Evolutionary conservation across 2,329 filamentous ascomycete species (phyloP), one percentile per base, ranked within the genome.

Genomic region (Truncatella angustata): DNA sequence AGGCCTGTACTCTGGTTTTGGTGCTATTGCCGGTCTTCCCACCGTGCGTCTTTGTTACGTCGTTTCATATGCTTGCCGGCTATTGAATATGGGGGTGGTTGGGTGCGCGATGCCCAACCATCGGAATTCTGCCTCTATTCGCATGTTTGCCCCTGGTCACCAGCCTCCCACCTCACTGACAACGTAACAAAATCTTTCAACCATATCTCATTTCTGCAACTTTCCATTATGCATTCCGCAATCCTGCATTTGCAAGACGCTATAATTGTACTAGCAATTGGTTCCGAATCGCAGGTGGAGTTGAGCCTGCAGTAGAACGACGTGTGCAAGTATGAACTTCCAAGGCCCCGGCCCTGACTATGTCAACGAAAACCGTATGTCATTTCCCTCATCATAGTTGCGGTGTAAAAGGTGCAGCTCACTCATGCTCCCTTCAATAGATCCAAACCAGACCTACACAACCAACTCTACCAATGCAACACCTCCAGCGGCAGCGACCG

Each of bases 401-500:
- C 28, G 20, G 42, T 51, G 18, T 40, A 20, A 20, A 20, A 39
- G 16, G n/a, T 12, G 10, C 14, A 39, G 12, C 16, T 39, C 10
- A 39, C 36, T 39, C 20, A 24, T 16, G 21, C n/a, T 16, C 24
- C 20, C 18, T 32, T 30, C 5, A 26, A 46, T 40, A 67, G 63
- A 57, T 28, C 45, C 54, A 35, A 51, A 58, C 18, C 58, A 53
- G 30, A 46, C 49, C n/a, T 49, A 60, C 40, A 58, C 44, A 54
- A 44, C 54, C 9, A 51, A 57, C 24, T 45, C 50, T 44, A 47
- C 58, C n/a, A 50, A 53, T 52, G 56, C 58, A 21, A 58, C 58
- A 23, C 58, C 54, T 11, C 56, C 56, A 21, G 53, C 60, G 14
- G 62, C 56, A 21, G 53, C 60, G 14, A 62, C 61, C 14, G 54